Evolutionary conservation across 495 filamentous ascomycete species (phyloP).

Genomic region (Aspergillus cristatus): DNA sequence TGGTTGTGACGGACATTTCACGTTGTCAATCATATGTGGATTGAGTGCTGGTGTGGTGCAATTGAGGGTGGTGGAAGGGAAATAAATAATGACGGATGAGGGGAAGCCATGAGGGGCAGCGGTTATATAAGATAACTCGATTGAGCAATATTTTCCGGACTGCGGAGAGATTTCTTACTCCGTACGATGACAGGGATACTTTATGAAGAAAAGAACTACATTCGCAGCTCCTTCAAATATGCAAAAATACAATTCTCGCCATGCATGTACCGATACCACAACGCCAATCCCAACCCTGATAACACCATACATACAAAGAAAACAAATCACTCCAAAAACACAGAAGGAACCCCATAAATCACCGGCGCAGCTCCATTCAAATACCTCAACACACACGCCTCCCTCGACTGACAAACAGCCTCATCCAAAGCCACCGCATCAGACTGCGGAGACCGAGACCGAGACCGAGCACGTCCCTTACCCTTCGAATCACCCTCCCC

Average conservation of each 20-base stretch:
- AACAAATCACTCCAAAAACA: constrained; percentile 62
- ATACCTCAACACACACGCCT: constrained; percentile 74
- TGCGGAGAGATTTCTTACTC: no score
- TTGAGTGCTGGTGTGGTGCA: background rate
- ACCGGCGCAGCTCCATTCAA: constrained; percentile 87
- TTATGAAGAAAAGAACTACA: no score
- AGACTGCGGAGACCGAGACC: background rate
- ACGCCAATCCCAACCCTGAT: background rate
- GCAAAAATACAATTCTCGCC: background rate
- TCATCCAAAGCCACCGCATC: constrained; percentile 49
- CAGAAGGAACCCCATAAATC: constrained; percentile 81
- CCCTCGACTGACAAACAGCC: constrained; percentile 64
- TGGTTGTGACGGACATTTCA: constrained; percentile 71
- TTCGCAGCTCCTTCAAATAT: no score
- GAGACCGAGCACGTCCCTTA: constrained; percentile 3
- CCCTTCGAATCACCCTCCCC: constrained; percentile 2
- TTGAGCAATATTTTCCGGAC: no score
- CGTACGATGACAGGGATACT: no score
- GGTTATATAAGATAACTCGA: constrained; percentile 6
- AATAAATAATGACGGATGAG: constrained; percentile 14
- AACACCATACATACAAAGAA: no score
- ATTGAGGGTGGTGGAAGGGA: constrained; percentile 2
- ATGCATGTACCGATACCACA: background rate
- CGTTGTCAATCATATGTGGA: constrained; percentile 2
- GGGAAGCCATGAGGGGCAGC: constrained; percentile 20